These are phyloP conservation scores for Lepidium sativum DNA, from an alignment of 345 rosid species.

Conservation along the genomic window DNA sequence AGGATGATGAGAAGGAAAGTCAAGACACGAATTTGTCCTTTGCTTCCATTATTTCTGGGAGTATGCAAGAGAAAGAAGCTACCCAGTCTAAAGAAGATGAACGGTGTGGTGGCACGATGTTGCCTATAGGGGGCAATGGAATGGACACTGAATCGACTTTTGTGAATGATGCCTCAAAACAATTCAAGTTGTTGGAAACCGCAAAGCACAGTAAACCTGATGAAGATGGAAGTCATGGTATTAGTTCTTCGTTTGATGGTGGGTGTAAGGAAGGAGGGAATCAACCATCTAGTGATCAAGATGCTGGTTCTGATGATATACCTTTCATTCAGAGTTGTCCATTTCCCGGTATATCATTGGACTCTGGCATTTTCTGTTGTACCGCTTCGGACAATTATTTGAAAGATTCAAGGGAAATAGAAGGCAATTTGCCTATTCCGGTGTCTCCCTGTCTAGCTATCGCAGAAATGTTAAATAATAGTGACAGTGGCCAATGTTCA, in stretches of 20 bases:
- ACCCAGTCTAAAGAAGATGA: background rate
- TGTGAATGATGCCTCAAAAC: conserved; percentile 10
- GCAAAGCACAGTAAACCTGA: background rate
- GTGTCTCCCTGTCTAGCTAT: conserved; percentile 20
- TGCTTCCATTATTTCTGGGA: background rate
- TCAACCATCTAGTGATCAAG: conserved; percentile 8
- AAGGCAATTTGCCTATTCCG: conserved; percentile 20
- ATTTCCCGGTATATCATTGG: conserved; percentile 13
- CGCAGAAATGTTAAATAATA: conserved; percentile 9
- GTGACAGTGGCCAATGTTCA: conserved; percentile 13
- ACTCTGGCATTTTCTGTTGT: conserved; percentile 1
- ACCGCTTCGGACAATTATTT: conserved; percentile 3
- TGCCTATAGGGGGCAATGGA: background rate
- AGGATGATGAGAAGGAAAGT: conserved; percentile 2
- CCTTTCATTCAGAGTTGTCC: conserved; percentile 11
- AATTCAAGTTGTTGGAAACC: background rate
- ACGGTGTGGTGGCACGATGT: background rate
- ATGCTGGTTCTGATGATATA: background rate
- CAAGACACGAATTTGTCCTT: background rate
- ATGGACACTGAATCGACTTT: background rate
- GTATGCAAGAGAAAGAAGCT: conserved; percentile 7
- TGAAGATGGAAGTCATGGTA: conserved; percentile 9
- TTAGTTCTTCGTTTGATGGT: conserved; percentile 5
- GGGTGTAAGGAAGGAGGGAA: conserved; percentile 15
- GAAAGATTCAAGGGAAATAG: conserved; percentile 18